Evolutionary conservation across 2,329 filamentous ascomycete species (phyloP).

Genomic region (Diaporthe vaccinii): DNA sequence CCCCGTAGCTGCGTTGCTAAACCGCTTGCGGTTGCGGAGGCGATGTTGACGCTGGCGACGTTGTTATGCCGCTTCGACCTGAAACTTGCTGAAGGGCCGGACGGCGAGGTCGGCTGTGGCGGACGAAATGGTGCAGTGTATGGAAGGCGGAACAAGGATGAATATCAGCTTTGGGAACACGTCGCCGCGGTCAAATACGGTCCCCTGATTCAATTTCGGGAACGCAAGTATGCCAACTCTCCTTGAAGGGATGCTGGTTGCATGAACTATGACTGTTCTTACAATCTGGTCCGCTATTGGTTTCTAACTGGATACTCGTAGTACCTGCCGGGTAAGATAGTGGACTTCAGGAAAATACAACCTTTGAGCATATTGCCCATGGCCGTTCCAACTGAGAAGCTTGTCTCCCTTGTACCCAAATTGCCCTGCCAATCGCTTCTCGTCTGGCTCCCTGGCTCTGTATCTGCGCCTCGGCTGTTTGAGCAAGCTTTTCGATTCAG

Average conservation of each 20-base stretch:
- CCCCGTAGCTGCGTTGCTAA: conserved; percentile 20
- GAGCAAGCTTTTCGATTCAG: background rate
- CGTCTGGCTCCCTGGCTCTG: background rate
- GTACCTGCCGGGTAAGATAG: background rate
- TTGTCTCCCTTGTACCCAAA: background rate
- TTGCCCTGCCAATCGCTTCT: background rate
- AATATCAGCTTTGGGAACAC: conserved; percentile 26
- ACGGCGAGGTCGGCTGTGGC: conserved; percentile 4
- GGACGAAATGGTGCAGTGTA: background rate
- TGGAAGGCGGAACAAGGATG: conserved; percentile 6
- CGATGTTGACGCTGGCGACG: background rate
- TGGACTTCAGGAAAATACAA: too few relatives aligned
- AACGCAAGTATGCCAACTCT: background rate
- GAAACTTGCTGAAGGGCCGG: conserved; percentile 6
- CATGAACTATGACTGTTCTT: background rate
- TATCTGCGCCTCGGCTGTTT: background rate
- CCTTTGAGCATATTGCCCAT: background rate
- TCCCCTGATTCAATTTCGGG: background rate
- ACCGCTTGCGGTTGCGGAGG: conserved; percentile 9
- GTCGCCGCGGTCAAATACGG: conserved; percentile 13
- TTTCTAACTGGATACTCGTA: background rate
- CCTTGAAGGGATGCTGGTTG: background rate
- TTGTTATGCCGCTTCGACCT: conserved; percentile 19
- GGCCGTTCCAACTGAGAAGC: background rate
- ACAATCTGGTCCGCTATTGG: too few relatives aligned